Conservation (phyloP, 345 rosid species). For the Aquilaria malaccensis region DNA sequence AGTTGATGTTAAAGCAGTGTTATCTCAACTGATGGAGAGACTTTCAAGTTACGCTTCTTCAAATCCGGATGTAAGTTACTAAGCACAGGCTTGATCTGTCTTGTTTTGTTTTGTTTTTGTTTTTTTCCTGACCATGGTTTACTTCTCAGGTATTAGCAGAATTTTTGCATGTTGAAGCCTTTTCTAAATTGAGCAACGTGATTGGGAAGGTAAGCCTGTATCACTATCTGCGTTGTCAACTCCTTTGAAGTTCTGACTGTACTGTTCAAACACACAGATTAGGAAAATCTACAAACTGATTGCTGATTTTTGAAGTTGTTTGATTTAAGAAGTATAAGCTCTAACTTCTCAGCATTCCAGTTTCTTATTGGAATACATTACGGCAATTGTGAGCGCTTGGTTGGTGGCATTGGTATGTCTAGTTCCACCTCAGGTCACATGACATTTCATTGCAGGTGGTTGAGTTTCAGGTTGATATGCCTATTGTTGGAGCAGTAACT, state of each 20-base stretch:
- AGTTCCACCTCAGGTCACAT: background rate
- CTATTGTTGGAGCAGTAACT: slow-evolving; percentile 71
- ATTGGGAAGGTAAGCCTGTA: slow-evolving; percentile 63
- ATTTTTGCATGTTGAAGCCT: slow-evolving; percentile 92
- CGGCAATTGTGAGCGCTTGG: too few species aligned
- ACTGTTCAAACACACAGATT: background rate
- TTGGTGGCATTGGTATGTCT: background rate
- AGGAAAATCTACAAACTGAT: slow-evolving; percentile 1
- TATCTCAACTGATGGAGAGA: slow-evolving; percentile 85
- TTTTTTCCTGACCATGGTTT: slow-evolving; percentile 8
- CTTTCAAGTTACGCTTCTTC: slow-evolving; percentile 88
- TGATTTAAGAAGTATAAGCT: background rate
- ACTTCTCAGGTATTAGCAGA: slow-evolving; percentile 54
- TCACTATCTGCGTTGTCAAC: background rate
- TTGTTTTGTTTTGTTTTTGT: slow-evolving; percentile 7
- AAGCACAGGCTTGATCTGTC: background rate
- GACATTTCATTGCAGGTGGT: slow-evolving; percentile 47
- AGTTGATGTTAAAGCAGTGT: slow-evolving; percentile 79
- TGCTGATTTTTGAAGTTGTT: background rate
- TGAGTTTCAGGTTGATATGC: slow-evolving; percentile 86
- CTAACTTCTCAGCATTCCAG: background rate
- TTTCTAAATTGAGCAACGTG: slow-evolving; percentile 70
- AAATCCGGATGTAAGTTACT: slow-evolving; percentile 55
- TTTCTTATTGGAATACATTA: background rate
- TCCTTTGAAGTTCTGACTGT: slow-evolving; percentile 9